Evolutionary conservation across 2,329 filamentous ascomycete genomes (phyloP), one percentile per base, ranked within the genome.

Genomic region (Ascochyta lentis): DNA sequence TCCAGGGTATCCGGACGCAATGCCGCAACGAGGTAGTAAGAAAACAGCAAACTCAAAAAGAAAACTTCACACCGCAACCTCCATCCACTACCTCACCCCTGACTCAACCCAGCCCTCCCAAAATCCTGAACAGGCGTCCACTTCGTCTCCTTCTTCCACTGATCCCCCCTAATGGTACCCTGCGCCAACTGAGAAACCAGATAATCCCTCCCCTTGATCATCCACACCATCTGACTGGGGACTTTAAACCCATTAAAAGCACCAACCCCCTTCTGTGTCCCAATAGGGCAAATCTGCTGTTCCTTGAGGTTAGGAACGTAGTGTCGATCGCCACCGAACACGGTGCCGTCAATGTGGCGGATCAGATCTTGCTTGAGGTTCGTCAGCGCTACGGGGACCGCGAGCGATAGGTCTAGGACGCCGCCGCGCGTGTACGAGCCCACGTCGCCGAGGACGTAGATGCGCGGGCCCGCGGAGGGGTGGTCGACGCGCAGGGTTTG

Each of bases 371-470:
- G 76, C 47, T 76, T 73, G 19, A 84, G 70, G 54, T 81, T 83
- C 6, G 77, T 77, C 60, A 77, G 71, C 0, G 77, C 63, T 4
- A 80, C 76, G 2, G 80, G 76, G 2, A 82, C 65, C 1, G 77
- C 71, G 38, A 72, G 71, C 39, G 67, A 66, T 47, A 79, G 69
- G 41, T 80, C 76, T 58, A 83, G 68, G 10, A 80, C 70, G 23
- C 79, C 79, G 15, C 79, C 79, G 4, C 71, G 71, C 5, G 78
- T 78, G 56, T 79, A 79, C 2, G 72, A 76, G 3, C 76, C 77
- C 0, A 81, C 78, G 58, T 83, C 81, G 40, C 82, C 82, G 13
- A 80, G 65, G n/a, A 75, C 77, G 61, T 83, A 84, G 38, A 83
- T 72, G 7, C 76, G 69, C 1, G 76, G 66, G 4, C 77, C 78